These are phyloP conservation scores for Epicoccum sorghinum DNA, from an alignment of 2,329 filamentous ascomycete species.

Conservation along the genomic window DNA sequence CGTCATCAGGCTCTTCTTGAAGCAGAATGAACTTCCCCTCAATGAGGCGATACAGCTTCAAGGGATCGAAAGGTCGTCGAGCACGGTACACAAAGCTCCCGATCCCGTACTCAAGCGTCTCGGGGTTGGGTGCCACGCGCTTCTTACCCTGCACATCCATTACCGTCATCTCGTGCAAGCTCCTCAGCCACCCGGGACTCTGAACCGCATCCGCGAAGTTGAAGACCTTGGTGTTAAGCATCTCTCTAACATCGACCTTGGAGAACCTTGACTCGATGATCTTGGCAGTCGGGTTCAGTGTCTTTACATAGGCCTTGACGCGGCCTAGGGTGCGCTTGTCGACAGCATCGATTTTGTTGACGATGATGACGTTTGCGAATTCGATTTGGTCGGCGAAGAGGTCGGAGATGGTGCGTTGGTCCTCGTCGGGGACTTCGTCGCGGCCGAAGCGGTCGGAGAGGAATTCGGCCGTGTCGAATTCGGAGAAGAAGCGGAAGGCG, in stretches of 20 bases:
- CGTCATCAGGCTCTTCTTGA: slow-evolving; percentile 45
- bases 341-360: slow-evolving; percentile 74
- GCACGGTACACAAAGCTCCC: slow-evolving; percentile 73
- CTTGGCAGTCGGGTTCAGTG: slow-evolving; percentile 71
- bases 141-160: slow-evolving; percentile 62
- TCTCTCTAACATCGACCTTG: slow-evolving; percentile 65
- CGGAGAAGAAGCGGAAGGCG: slow-evolving; percentile 73
- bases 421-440: slow-evolving; percentile 65
- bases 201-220: slow-evolving; percentile 68
- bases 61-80: slow-evolving; percentile 52
- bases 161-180: slow-evolving; percentile 70
- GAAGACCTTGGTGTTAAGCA: slow-evolving; percentile 71
- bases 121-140: slow-evolving; percentile 68
- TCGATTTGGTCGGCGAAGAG: slow-evolving; percentile 80
- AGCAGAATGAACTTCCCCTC: slow-evolving; percentile 54
- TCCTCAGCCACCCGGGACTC: slow-evolving; percentile 72
- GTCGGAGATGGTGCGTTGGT: slow-evolving; percentile 75
- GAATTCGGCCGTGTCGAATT: slow-evolving; percentile 73
- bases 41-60: slow-evolving; percentile 49
- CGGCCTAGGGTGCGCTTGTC: slow-evolving; percentile 52
- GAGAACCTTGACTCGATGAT: slow-evolving; percentile 66
- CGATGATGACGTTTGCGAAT: slow-evolving; percentile 74
- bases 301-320: slow-evolving; percentile 61
- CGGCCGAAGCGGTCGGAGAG: slow-evolving; percentile 65
- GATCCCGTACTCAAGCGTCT: slow-evolving; percentile 76